Evolutionary conservation across 306 rosid genomes (phyloP).

Genomic region (Luffa aegyptiaca): DNA sequence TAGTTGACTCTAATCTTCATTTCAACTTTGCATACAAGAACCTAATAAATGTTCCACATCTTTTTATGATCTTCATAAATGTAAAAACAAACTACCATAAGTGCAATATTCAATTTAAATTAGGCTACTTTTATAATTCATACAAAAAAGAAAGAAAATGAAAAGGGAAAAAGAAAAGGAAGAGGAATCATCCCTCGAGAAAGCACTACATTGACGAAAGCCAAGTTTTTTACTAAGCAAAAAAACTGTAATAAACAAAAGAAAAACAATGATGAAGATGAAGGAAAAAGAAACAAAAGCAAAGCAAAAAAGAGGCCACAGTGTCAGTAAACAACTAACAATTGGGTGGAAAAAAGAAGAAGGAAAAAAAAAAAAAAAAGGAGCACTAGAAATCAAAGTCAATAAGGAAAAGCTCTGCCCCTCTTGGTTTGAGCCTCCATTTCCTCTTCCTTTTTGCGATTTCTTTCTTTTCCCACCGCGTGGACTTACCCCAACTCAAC

Average conservation of each 20-base stretch:
- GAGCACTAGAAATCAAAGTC: conserved; percentile 1
- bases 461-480: conserved; percentile 7
- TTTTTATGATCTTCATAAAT: too few species aligned
- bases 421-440: neutral
- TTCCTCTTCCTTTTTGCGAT: neutral
- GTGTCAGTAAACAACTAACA: conserved; percentile 4
- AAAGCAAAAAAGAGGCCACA: neutral
- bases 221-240: neutral
- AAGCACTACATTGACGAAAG: neutral
- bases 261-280: neutral
- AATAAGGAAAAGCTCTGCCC: neutral
- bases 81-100: too few species aligned
- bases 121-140: neutral
- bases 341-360: neutral
- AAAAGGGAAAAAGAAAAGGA: neutral
- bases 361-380: neutral
- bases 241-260: neutral
- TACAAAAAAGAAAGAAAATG: too few species aligned
- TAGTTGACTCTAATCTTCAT: too few species aligned
- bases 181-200: neutral
- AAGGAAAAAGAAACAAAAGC: neutral
- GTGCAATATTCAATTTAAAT: too few species aligned
- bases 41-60: too few species aligned
- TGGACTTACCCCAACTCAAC: conserved; percentile 8
- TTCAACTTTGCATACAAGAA: too few species aligned